These are phyloP conservation scores for Prunus yedoensis DNA, from an alignment of 331 rosid species.

Conservation along the genomic window DNA sequence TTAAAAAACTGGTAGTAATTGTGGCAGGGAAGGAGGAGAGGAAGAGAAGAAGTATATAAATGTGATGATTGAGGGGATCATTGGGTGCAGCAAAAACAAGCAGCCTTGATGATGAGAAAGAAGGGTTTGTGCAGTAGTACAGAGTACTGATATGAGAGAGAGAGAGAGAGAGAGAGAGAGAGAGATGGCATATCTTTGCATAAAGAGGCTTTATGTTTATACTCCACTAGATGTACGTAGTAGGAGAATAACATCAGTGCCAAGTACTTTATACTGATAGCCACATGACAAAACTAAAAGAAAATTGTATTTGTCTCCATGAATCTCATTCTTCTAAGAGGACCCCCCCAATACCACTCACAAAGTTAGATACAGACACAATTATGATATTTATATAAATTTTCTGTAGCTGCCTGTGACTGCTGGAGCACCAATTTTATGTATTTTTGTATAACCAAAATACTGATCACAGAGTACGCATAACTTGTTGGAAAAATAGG, in stretches of 20 bases:
- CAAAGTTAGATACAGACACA: background rate
- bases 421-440: no score
- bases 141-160: background rate
- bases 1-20: slow-evolving; percentile 17
- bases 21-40: slow-evolving; percentile 38
- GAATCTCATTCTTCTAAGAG: slow-evolving; percentile 19
- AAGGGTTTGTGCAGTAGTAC: slow-evolving; percentile 34
- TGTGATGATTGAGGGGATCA: slow-evolving; percentile 48
- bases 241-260: slow-evolving; percentile 37
- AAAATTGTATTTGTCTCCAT: slow-evolving; percentile 8
- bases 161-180: background rate
- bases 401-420: background rate
- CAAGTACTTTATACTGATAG: slow-evolving; percentile 40
- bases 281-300: background rate
- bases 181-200: slow-evolving; percentile 47
- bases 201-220: slow-evolving; percentile 75
- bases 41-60: slow-evolving; percentile 58
- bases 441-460: no score
- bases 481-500: no score
- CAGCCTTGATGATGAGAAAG: slow-evolving; percentile 39
- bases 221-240: slow-evolving; percentile 51
- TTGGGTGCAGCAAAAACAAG: slow-evolving; percentile 36
- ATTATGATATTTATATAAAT: background rate
- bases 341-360: slow-evolving; percentile 1
- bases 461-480: no score